Evolutionary conservation across 1,284 basidiomycete species (phyloP).

Genomic region (Apiotrichum veenhuisii): DNA sequence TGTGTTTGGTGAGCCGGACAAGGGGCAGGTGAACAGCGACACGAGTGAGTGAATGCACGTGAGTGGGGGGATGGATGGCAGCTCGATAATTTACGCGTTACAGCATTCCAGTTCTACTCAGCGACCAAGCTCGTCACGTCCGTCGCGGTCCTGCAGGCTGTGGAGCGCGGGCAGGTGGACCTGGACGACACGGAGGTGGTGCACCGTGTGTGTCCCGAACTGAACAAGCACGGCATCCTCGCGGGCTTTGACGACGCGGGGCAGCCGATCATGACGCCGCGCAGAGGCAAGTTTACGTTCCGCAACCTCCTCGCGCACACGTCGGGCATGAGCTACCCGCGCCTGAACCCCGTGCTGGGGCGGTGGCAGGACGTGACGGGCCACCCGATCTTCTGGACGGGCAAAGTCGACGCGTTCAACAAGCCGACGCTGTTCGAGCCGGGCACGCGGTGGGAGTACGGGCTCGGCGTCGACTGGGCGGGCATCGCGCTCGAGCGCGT

Average conservation of each 20-base stretch:
- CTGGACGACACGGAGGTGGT: constrained; percentile 25
- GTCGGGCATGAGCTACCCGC: constrained; percentile 6
- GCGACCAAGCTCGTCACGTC: constrained; percentile 36
- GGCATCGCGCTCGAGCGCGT: constrained; percentile 24
- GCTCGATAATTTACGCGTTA: too few relatives aligned
- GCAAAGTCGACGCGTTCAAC: constrained; percentile 7
- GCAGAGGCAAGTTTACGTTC: constrained; percentile 28
- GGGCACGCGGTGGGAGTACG: constrained; percentile 28
- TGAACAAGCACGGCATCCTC: constrained; percentile 25
- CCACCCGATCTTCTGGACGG: constrained; percentile 3
- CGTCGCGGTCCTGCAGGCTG: constrained; percentile 32
- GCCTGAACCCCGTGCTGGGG: background rate
- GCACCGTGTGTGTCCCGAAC: constrained; percentile 27
- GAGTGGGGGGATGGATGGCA: background rate
- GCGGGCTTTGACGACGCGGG: constrained; percentile 27
- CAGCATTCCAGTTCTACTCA: constrained; percentile 27
- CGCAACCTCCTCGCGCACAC: constrained; percentile 32
- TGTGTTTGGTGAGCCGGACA: constrained; percentile 23
- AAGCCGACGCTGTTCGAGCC: constrained; percentile 31
- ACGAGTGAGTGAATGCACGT: constrained; percentile 23
- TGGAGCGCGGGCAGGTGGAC: constrained; percentile 28
- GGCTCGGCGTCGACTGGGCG: constrained; percentile 29
- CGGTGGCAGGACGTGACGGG: constrained; percentile 3
- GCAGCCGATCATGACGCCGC: constrained; percentile 20
- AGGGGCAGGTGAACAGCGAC: constrained; percentile 23